Base-by-base conservation (phyloP, 2,329 filamentous ascomycete species). In the Albifimbria verrucaria region DNA sequence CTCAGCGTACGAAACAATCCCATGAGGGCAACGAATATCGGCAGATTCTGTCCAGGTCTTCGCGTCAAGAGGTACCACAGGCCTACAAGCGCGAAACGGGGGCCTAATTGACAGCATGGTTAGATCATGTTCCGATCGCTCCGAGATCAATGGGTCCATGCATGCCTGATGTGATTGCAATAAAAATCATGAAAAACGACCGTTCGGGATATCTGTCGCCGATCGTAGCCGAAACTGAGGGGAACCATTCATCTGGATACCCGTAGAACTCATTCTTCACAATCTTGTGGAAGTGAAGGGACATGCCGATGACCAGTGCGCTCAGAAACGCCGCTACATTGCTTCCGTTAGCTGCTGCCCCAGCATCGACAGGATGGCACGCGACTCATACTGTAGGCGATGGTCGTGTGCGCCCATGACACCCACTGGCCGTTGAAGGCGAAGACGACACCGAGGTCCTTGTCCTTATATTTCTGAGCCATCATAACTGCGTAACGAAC, bases 191-290 rank as follows among this genome's bases (percentile, higher is more conserved):
- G 72, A 99, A 99, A 65, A 97, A 88, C 17, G 94, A 96, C 55
- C 94, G 88, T 74, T 99, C 94, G 50, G 94, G 94, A 66, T 97
- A 97, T 60, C 92, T 86, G 72, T 99, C 94, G 69, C 94, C 94
- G 74, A 99, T 99, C 32, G 94, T 97, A 41, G 94, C 88, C 25
- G 93, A 97, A 21, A 97, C 92, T 43, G 92, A 96, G 54, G 92
- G 92, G 66, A 96, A 96, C 92, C 92, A 97, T 78, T 97, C 92
- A 61, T 96, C 79, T 2, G 92, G 92, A 68, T 95, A 96, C 62
- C 91, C 91, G 72, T 92, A 96, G 76, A 92, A 89, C 73, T 99
- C 92, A 73, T 99, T 99, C 73, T 97, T 80, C 52, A 99, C 94
- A 62, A 99, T 99, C 77, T 99, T 99, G 67, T 89, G 83, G 75